These are phyloP conservation scores for Prunus davidiana DNA, from an alignment of 306 rosid genomes.

Conservation along the genomic window DNA sequence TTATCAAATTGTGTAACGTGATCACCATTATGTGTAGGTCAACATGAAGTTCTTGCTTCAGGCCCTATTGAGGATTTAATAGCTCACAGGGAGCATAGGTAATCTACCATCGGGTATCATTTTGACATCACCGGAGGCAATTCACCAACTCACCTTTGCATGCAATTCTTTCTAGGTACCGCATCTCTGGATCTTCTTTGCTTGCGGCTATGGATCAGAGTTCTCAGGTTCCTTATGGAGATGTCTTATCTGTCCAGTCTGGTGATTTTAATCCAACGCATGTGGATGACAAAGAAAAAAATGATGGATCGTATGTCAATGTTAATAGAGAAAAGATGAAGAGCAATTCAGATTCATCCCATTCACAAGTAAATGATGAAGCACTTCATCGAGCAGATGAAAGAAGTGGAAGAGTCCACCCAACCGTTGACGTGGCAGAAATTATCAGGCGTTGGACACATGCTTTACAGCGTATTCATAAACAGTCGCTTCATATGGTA, in stretches of 20 bases:
- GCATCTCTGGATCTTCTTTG: constrained; percentile 96
- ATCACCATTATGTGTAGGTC: constrained; percentile 42
- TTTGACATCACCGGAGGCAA: constrained; percentile 9
- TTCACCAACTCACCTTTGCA: constrained; percentile 24
- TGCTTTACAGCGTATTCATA: constrained; percentile 97
- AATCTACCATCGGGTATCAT: constrained; percentile 21
- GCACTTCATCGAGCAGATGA: constrained; percentile 65
- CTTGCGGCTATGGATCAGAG: constrained; percentile 99
- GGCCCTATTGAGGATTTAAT: constrained; percentile 98
- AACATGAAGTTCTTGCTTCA: constrained; percentile 98
- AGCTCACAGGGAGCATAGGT: constrained; percentile 99
- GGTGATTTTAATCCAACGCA: constrained; percentile 44
- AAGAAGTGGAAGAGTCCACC: constrained; percentile 75
- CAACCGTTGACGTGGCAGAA: constrained; percentile 92
- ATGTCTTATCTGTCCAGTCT: constrained; percentile 55
- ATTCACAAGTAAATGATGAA: constrained; percentile 47
- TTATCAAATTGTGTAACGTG: not conserved
- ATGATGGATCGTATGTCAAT: constrained; percentile 55
- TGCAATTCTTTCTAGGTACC: constrained; percentile 63
- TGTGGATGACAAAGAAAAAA: constrained; percentile 61
- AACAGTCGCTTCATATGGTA: constrained; percentile 95
- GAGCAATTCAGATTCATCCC: constrained; percentile 32
- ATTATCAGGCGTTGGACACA: constrained; percentile 98
- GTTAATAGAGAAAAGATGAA: constrained; percentile 31
- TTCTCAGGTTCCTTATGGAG: constrained; percentile 79